These are phyloP conservation scores for Neophaeococcomyces mojaviensis DNA, from an alignment of 2,329 filamentous ascomycete species.

Conservation along the genomic window DNA sequence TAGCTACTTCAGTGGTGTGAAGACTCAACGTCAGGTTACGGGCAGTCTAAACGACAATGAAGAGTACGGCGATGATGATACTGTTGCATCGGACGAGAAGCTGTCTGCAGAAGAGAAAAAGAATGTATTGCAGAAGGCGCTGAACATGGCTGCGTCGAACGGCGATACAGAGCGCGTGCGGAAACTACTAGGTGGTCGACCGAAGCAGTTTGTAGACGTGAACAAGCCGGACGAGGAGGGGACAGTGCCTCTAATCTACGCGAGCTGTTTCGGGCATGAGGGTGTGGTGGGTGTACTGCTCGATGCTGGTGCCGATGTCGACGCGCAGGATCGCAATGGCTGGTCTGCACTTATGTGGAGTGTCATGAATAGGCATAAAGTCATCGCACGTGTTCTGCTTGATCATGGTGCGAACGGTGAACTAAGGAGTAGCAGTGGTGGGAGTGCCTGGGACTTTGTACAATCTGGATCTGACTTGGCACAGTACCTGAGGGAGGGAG, in stretches of 20 bases:
- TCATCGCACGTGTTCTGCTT: constrained; percentile 83
- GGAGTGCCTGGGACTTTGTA: constrained; percentile 92
- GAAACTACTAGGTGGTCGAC: constrained; percentile 65
- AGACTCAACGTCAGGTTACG: constrained; percentile 80
- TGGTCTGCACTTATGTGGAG: constrained; percentile 99
- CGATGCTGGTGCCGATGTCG: constrained; percentile 77
- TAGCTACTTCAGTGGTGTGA: constrained; percentile 93
- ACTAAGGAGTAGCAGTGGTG: constrained; percentile 85
- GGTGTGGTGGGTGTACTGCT: constrained; percentile 77
- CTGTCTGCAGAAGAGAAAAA: constrained; percentile 71
- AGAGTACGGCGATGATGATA: constrained; percentile 69
- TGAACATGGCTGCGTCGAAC: constrained; percentile 95
- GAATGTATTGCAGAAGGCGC: constrained; percentile 71
- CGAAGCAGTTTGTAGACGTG: constrained; percentile 70
- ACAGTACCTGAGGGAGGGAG: constrained; percentile 88
- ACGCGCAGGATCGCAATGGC: constrained; percentile 89
- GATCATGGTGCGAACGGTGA: constrained; percentile 94
- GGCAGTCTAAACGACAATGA: constrained; percentile 51
- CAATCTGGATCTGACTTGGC: constrained; percentile 94
- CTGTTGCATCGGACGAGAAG: constrained; percentile 66
- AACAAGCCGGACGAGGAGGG: constrained; percentile 89
- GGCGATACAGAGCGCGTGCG: constrained; percentile 78
- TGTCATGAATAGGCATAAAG: constrained; percentile 96
- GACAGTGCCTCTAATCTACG: constrained; percentile 93
- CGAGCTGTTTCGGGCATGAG: constrained; percentile 95